These are phyloP conservation scores for Fusarium mundagurra DNA, from an alignment of 2,329 filamentous ascomycete species.

Conservation along the genomic window DNA sequence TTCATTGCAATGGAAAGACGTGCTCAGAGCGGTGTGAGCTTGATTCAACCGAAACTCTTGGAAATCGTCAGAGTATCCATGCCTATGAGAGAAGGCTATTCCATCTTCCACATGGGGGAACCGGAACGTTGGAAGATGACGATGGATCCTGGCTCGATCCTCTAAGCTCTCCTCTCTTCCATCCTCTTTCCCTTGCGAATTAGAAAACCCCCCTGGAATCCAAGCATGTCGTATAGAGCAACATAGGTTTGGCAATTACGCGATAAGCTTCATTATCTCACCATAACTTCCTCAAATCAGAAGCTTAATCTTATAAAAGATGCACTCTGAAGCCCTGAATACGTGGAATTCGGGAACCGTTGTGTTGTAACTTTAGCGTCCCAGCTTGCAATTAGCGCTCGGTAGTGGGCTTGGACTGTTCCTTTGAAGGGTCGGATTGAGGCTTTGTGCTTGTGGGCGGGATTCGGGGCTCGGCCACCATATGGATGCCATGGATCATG, in stretches of 20 bases:
- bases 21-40: constrained; percentile 21
- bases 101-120: background rate
- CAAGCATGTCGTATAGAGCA: background rate
- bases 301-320: background rate
- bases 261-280: background rate
- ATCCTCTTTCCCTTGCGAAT: constrained; percentile 19
- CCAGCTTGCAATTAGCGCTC: constrained; percentile 24
- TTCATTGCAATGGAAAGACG: constrained; percentile 5
- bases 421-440: constrained; percentile 28
- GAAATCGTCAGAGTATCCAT: background rate
- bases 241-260: background rate
- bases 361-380: constrained; percentile 25
- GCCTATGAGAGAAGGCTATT: background rate
- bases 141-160: constrained; percentile 25
- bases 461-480: constrained; percentile 31
- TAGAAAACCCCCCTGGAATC: background rate
- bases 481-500: constrained; percentile 31
- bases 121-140: constrained; percentile 20
- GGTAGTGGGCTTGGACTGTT: constrained; percentile 28
- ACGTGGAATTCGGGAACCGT: constrained; percentile 25
- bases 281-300: background rate
- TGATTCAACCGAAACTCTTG: background rate
- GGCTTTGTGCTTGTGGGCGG: constrained; percentile 29
- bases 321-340: background rate
- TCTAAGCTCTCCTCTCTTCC: background rate